Base-by-base conservation (phyloP, 176 grass and related monocot species). In the Hordeum vulgare region DNA sequence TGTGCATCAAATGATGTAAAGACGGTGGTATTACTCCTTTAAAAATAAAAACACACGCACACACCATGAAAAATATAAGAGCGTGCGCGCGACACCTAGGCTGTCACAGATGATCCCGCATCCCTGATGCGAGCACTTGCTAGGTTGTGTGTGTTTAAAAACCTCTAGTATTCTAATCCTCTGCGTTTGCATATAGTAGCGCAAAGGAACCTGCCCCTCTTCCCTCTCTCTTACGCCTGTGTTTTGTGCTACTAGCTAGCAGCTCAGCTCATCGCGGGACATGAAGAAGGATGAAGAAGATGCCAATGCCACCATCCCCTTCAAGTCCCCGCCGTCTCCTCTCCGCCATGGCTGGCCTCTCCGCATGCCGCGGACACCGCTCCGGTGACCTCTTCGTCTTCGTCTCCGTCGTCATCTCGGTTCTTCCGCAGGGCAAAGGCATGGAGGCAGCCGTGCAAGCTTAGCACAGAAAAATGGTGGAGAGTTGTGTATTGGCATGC, bases 401-500 rank as follows among this genome's bases (percentile, higher is more conserved):
- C 82, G 15, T 34, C 54, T 28, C 35, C 74, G 60, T 35, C 79
- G 11, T 77, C 78, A 14, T 65, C 80, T 79, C 66, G 47, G 74
- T 80, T 92, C 75, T 85, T 76, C 83, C 74, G 70, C 60, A 41
- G 77, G 61, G 61, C 79, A 33, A 74, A 69, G 67, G 70, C 83
- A 89, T 86, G 79, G 84, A 83, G 75, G 40, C 71, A 75, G 2
- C 74, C 74, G 24, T 69, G 89, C 75, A 31, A 59, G 66, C 66
- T 47, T 29, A 82, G 69, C 75, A 87, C 80, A 61, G 36, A 31
- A 81, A 78, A 78, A 89, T 70, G 71, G 79, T 68, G 83, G 65
- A 85, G 86, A 80, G 86, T 80, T 86, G 66, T 71, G 49, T 67
- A 56, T 82, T 86, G 90, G 90, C 83, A 83, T 92, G 83, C 86